These are phyloP conservation scores for Aquilaria agallochum DNA, from an alignment of 441 rosid species.

Conservation along the genomic window DNA sequence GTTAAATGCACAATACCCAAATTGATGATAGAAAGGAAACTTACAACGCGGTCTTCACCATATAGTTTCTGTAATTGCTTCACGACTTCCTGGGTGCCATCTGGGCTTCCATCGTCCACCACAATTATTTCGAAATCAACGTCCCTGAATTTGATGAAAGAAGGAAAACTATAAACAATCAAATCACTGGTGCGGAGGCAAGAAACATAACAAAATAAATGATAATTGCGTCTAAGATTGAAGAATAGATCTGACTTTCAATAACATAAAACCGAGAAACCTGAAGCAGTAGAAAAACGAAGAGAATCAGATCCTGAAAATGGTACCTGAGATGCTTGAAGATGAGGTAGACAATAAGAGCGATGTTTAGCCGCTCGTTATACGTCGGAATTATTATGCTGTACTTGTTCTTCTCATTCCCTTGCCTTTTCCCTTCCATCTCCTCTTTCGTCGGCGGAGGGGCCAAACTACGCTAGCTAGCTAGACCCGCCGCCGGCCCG, in stretches of 20 bases:
- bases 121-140: slow-evolving; percentile 84
- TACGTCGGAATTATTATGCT: slow-evolving; percentile 89
- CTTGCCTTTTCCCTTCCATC: slow-evolving; percentile 31
- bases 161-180: neutral
- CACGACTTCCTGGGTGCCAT: slow-evolving; percentile 90
- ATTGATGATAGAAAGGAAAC: slow-evolving; percentile 14
- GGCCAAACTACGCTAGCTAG: neutral
- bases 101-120: slow-evolving; percentile 99
- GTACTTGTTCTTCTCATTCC: slow-evolving; percentile 49
- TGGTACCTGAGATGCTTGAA: slow-evolving; percentile 86
- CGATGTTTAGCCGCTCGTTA: slow-evolving; percentile 94
- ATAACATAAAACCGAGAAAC: too few relatives aligned
- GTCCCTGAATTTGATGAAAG: slow-evolving; percentile 39
- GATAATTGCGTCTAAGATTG: too few relatives aligned
- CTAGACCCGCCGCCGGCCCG: too few relatives aligned
- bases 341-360: slow-evolving; percentile 80
- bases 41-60: slow-evolving; percentile 80
- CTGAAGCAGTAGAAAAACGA: neutral
- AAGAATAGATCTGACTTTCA: too few relatives aligned
- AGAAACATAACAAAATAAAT: neutral
- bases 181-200: neutral
- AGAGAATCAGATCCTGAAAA: neutral
- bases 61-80: slow-evolving; percentile 77
- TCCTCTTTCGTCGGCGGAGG: slow-evolving; percentile 14
- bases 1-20: neutral